phyloP scores from a whole-genome alignment of 75 land plant genomes.

The Picea sitchensis region DNA sequence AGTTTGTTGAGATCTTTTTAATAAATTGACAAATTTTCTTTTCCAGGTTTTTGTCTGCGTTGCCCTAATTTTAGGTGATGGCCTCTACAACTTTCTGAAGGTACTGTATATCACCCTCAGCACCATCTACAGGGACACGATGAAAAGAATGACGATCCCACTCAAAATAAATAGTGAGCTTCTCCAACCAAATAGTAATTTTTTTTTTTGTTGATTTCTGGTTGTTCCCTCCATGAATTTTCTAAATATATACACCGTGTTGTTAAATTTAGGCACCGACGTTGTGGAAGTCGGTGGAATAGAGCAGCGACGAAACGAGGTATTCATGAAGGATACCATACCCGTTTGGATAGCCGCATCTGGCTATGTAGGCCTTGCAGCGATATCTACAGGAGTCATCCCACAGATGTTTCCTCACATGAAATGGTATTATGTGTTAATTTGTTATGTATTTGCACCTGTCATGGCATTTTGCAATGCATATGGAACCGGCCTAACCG shows the following conservation, averaged over 20 bases:
- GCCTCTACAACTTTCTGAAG: conserved; percentile 73
- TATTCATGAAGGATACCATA: conserved; percentile 48
- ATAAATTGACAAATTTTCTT: too few relatives aligned
- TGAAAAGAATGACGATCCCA: conserved; percentile 16
- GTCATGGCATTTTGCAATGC: conserved; percentile 80
- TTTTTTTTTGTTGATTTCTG: neutral
- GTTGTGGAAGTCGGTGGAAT: too few relatives aligned
- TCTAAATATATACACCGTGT: neutral
- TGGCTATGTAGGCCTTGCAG: conserved; percentile 46
- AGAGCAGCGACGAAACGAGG: conserved; percentile 31
- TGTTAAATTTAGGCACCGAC: neutral
- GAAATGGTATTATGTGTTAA: conserved; percentile 67
- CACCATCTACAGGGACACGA: conserved; percentile 24
- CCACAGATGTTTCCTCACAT: conserved; percentile 61
- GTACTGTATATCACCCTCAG: conserved; percentile 34
- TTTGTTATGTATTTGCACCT: conserved; percentile 64
- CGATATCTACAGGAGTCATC: conserved; percentile 47
- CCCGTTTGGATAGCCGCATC: conserved; percentile 55
- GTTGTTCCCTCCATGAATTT: neutral
- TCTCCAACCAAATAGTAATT: neutral
- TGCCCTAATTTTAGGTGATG: conserved; percentile 76
- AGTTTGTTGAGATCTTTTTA: too few relatives aligned
- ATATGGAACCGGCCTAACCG: conserved; percentile 80
- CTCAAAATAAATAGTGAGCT: conserved; percentile 13
- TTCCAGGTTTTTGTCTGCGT: conserved; percentile 77